These are phyloP conservation scores for Solanum stenotomum DNA, from an alignment of 257 asterid genomes.

Conservation along the genomic window DNA sequence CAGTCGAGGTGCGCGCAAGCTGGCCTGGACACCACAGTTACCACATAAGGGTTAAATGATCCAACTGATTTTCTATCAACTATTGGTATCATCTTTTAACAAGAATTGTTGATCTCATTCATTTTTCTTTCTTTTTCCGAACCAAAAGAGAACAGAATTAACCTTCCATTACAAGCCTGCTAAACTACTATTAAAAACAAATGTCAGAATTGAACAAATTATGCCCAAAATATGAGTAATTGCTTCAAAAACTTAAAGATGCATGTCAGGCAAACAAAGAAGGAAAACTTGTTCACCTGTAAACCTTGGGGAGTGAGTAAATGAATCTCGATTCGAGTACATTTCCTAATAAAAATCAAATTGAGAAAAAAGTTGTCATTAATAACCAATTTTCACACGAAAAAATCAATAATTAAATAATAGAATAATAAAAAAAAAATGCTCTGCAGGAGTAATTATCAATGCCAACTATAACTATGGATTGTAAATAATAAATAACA, in stretches of 20 bases:
- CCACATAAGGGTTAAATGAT: background rate
- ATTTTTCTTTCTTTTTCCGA: background rate
- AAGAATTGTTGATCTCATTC: background rate
- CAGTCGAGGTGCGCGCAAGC: background rate
- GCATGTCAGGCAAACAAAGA: background rate
- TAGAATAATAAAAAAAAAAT: background rate
- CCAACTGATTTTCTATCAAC: background rate
- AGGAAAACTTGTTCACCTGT: conserved; percentile 42
- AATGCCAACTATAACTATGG: background rate
- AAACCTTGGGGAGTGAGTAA: conserved; percentile 78
- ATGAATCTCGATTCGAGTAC: conserved; percentile 91
- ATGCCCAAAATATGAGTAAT: background rate
- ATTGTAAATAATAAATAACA: background rate
- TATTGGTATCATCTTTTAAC: background rate
- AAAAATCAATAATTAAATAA: background rate
- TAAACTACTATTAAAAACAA: background rate
- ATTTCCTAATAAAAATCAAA: conserved; percentile 51
- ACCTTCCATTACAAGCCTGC: background rate
- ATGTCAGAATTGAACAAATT: background rate
- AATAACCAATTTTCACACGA: background rate
- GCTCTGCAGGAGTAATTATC: background rate
- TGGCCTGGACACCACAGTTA: background rate
- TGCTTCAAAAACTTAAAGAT: background rate
- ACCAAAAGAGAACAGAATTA: background rate
- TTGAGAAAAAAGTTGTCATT: background rate